A percentile compares a stretch with the other conserved stretches of the same genome.
Evolutionary conservation across 73 alveolate genomes (phyloP).

Genomic region (Urostyla sp.): DNA sequence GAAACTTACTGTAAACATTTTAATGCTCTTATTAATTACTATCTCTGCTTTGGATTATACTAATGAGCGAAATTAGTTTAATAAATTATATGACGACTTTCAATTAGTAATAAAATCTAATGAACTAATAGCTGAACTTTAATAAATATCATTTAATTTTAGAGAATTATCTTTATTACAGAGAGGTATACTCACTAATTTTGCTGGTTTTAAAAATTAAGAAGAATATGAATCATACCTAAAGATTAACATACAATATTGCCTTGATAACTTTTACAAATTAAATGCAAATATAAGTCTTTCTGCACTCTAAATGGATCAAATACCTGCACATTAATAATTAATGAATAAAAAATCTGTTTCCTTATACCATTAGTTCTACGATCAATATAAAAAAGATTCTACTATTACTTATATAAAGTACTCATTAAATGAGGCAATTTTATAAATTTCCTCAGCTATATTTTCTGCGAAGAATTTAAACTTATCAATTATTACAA

Average conservation of each 20-base stretch:
- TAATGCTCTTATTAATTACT: slow-evolving; percentile 2
- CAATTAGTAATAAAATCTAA: slow-evolving; percentile 16
- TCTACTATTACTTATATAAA: background rate
- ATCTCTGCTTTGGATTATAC: slow-evolving; percentile 22
- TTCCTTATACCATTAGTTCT: background rate
- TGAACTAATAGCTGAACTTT: slow-evolving; percentile 30
- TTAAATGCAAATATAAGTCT: slow-evolving; percentile 25
- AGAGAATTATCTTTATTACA: too few relatives aligned
- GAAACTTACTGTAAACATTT: slow-evolving; percentile 1
- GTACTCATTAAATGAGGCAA: slow-evolving; percentile 38
- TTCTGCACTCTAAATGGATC: background rate
- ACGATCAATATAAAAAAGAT: slow-evolving; percentile 20
- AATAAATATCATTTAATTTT: slow-evolving; percentile 37
- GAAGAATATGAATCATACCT: slow-evolving; percentile 1
- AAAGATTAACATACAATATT: slow-evolving; percentile 15
- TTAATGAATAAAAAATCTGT: slow-evolving; percentile 12
- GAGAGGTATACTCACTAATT: too few relatives aligned
- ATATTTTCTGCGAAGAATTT: slow-evolving; percentile 35
- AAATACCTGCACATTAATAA: background rate
- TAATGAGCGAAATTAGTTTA: background rate
- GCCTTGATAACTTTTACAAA: slow-evolving; percentile 22
- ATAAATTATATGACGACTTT: slow-evolving; percentile 34
- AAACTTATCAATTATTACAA: background rate
- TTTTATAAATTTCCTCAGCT: slow-evolving; percentile 17
- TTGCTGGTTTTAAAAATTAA: too few relatives aligned